Conservation (phyloP, 352 stramenopile genomes). For the Discostella stelligera region DNA sequence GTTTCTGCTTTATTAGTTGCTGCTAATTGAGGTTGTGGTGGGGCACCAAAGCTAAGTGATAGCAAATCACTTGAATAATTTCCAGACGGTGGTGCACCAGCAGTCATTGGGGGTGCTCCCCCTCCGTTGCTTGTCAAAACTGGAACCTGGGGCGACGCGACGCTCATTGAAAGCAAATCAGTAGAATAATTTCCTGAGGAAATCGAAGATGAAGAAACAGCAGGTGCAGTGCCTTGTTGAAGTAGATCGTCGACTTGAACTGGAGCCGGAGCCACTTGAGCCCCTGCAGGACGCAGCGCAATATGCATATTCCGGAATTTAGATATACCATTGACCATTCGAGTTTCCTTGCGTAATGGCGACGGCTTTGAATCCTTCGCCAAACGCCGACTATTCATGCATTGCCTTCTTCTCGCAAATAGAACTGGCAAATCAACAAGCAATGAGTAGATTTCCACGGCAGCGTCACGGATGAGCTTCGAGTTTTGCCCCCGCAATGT, state of each 20-base stretch:
- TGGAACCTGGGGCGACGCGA: conserved; percentile 2
- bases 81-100: background rate
- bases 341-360: conserved; percentile 34
- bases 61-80: conserved; percentile 33
- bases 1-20: background rate
- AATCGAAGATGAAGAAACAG: background rate
- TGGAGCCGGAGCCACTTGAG: conserved; percentile 26
- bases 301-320: conserved; percentile 40
- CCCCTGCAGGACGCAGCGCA: conserved; percentile 29
- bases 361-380: conserved; percentile 38
- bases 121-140: background rate
- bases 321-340: conserved; percentile 35
- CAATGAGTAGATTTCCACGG: conserved; percentile 67
- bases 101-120: background rate
- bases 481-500: conserved; percentile 58
- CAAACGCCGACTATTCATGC: conserved; percentile 51
- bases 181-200: conserved; percentile 7
- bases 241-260: conserved; percentile 27
- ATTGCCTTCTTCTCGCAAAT: conserved; percentile 63
- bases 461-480: conserved; percentile 57
- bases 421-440: conserved; percentile 68
- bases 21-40: background rate
- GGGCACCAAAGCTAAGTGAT: conserved; percentile 8
- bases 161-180: conserved; percentile 27
- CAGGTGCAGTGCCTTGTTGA: background rate